Evolutionary conservation across 169 alveolate species (phyloP).

Genomic region (Eimeria praecox): DNA sequence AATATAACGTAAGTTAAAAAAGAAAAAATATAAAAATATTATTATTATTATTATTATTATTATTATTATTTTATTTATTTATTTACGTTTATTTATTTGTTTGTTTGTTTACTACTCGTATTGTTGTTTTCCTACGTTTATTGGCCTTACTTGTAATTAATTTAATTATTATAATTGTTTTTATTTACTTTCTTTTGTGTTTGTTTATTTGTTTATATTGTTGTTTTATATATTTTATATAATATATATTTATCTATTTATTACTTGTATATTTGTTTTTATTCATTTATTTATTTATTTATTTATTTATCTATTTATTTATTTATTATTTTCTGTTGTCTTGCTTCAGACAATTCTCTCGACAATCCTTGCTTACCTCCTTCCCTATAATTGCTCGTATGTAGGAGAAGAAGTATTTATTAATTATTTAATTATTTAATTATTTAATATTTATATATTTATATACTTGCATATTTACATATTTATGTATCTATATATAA

Average conservation of each 20-base stretch:
- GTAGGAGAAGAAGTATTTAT: neutral
- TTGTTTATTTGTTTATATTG: neutral
- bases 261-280: neutral
- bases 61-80: neutral
- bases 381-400: conserved; percentile 76
- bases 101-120: neutral
- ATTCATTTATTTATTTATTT: neutral
- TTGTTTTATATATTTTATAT: neutral
- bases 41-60: neutral
- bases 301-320: neutral
- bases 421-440: too few relatives aligned
- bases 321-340: neutral
- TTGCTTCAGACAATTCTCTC: conserved; percentile 35
- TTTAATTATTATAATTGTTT: neutral
- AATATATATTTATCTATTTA: neutral
- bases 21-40: neutral
- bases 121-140: neutral
- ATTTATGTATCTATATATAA: too few relatives aligned
- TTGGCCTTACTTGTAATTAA: too few relatives aligned
- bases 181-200: neutral
- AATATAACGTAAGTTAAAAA: neutral
- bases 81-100: neutral
- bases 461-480: neutral
- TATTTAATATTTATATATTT: neutral
- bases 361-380: conserved; percentile 57